phyloP scores from a whole-genome alignment of 345 rosid species.

The Excoecaria agallocha region DNA sequence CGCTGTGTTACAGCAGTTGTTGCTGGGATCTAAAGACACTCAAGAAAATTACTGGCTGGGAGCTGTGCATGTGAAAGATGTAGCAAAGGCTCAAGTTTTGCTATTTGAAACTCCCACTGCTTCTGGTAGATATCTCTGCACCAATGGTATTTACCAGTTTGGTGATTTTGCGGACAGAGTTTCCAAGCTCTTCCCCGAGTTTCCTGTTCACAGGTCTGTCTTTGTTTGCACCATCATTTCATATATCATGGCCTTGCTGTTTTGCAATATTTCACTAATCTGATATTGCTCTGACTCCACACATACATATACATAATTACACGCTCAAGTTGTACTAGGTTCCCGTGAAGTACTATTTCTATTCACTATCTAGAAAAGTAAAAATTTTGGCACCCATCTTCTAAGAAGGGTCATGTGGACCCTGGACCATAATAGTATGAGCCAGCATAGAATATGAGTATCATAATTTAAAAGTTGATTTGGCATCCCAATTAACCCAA shows the following conservation, averaged over 20 bases:
- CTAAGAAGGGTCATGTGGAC: background rate
- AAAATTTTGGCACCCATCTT: background rate
- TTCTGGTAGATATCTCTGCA: slow-evolving; percentile 73
- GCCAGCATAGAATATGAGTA: background rate
- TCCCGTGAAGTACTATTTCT: background rate
- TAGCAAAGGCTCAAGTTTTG: slow-evolving; percentile 61
- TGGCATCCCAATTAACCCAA: background rate
- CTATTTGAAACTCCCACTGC: slow-evolving; percentile 56
- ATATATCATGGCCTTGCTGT: slow-evolving; percentile 4
- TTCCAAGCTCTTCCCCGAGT: slow-evolving; percentile 63
- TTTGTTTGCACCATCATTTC: background rate
- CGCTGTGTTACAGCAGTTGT: slow-evolving; percentile 56
- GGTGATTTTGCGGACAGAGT: slow-evolving; percentile 61
- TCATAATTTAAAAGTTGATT: slow-evolving; percentile 1
- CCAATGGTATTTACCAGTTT: slow-evolving; percentile 74
- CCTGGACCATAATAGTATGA: background rate
- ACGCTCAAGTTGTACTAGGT: background rate
- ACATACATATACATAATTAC: background rate
- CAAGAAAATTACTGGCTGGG: slow-evolving; percentile 85
- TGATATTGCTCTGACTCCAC: background rate
- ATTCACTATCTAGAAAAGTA: background rate
- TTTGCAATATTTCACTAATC: background rate
- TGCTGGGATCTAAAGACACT: slow-evolving; percentile 58
- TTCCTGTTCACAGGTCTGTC: slow-evolving; percentile 54
- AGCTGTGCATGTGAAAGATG: slow-evolving; percentile 72